These are phyloP conservation scores for Leccinum pellstonianum DNA, from an alignment of 768 basidiomycete species.

Conservation along the genomic window DNA sequence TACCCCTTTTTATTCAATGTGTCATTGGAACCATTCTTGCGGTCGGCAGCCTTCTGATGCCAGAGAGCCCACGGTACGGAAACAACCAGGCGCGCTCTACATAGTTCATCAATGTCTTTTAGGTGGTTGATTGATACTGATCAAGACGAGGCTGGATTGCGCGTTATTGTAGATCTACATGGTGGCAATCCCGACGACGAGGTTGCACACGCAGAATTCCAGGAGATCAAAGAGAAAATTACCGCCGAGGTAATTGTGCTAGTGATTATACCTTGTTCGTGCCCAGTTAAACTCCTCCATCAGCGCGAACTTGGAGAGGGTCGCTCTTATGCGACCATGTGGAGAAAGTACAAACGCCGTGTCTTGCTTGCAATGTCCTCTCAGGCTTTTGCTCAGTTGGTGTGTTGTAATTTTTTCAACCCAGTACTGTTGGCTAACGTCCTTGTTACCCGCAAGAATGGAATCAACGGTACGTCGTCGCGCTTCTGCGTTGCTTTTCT, in stretches of 20 bases:
- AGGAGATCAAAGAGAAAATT: constrained; percentile 84
- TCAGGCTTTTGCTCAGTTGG: constrained; percentile 93
- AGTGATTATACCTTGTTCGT: not conserved
- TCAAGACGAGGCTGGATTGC: constrained; percentile 79
- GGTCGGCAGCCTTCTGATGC: constrained; percentile 75
- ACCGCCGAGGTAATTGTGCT: constrained; percentile 54
- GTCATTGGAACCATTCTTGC: constrained; percentile 82
- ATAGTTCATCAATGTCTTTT: constrained; percentile 7
- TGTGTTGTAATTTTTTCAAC: constrained; percentile 38
- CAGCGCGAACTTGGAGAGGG: constrained; percentile 77
- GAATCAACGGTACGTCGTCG: constrained; percentile 74
- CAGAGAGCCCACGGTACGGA: constrained; percentile 81
- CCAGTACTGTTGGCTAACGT: constrained; percentile 1
- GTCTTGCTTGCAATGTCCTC: constrained; percentile 94
- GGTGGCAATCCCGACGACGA: constrained; percentile 72
- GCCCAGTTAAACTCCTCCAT: not conserved
- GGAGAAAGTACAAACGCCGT: constrained; percentile 81
- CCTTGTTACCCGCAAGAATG: constrained; percentile 56
- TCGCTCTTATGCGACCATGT: constrained; percentile 78
- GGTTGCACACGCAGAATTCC: constrained; percentile 77
- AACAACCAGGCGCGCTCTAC: not conserved
- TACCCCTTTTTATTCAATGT: constrained; percentile 87
- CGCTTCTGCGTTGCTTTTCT: constrained; percentile 1
- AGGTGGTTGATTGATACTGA: constrained; percentile 92
- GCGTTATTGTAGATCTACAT: constrained; percentile 84